Percentiles rank a stretch among this genome's conserved stretches.
Conservation (phyloP, 371 early-diverging fungal genomes). For the Massospora cicadina region DNA sequence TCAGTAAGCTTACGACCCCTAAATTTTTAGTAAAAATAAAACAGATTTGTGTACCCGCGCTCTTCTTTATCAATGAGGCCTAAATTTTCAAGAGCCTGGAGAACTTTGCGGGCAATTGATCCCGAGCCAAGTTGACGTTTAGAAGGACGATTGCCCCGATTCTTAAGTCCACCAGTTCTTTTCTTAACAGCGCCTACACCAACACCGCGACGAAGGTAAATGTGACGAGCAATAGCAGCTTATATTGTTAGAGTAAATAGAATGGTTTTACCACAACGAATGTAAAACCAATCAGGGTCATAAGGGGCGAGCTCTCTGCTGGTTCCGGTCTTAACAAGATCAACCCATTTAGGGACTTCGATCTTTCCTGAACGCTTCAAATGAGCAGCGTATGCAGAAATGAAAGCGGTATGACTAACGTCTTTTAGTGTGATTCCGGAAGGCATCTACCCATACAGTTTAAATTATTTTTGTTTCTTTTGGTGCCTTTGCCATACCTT, state of each 20-base stretch:
- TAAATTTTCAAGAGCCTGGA: constrained; percentile 95
- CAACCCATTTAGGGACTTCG: constrained; percentile 95
- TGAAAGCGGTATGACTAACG: constrained; percentile 86
- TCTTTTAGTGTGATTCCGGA: constrained; percentile 88
- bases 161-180: constrained; percentile 78
- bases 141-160: constrained; percentile 89
- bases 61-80: constrained; percentile 84
- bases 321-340: constrained; percentile 92
- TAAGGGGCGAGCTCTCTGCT: constrained; percentile 92
- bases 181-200: constrained; percentile 91
- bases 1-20: constrained; percentile 71
- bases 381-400: constrained; percentile 95
- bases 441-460: background rate
- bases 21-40: constrained; percentile 4
- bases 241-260: constrained; percentile 4
- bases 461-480: background rate
- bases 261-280: constrained; percentile 65
- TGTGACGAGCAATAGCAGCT: constrained; percentile 94
- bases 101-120: constrained; percentile 82
- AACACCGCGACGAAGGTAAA: constrained; percentile 87
- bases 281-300: constrained; percentile 98
- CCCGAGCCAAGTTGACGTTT: constrained; percentile 78
- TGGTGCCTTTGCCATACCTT: background rate
- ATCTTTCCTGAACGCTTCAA: constrained; percentile 95
- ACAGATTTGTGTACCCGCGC: constrained; percentile 38